Evolutionary conservation across 257 asterid species (phyloP), one percentile per base, ranked within the genome.

Genomic region (Thymus quinquecostatus): DNA sequence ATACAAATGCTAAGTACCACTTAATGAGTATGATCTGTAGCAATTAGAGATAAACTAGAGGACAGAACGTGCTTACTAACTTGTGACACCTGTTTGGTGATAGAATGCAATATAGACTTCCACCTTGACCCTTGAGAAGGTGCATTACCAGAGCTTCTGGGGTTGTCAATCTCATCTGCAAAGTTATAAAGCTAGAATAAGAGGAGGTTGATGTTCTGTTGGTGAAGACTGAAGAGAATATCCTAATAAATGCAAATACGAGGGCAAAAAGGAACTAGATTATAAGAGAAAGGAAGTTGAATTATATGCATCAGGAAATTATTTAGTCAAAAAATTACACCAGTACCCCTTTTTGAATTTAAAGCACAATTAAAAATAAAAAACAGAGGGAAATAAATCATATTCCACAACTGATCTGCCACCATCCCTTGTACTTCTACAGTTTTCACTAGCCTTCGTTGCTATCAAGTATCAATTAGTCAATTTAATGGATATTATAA

Each of bases 41-140:
- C 55, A 66, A 66, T 51, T 71, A 49, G 3, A 51, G 70, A 53
- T 64, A 55, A 65, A 2, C 58, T 53, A 64, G 44, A 70, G 47
- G 71, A 57, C 28, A 72, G 75, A 64, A 60, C 51, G 79, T 33
- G 66, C 72, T 77, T 51, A 77, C 96, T 45, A 83, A 93, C 98
- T 96, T 93, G 98, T 51, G 97, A 89, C 79, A 93, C 95, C 75
- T 93, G 98, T 80, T 89, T 93, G 68, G 90, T 84, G 72, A 93
- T 80, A 67, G 96, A 86, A 78, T 86, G 88, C 60, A 93, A 63
- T 30, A 93, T 55, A 66, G 96, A 86, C 81, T 85, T 90, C 98
- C 98, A 91, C 86, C 78, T 87, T 70, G 98, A 86, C 69, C 81
- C 87, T 72, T 81, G 96, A 77, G 95, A 77, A 71, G 95, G 82